These are phyloP conservation scores for Calvatia gigantea DNA, from an alignment of 768 basidiomycete species.

Conservation along the genomic window DNA sequence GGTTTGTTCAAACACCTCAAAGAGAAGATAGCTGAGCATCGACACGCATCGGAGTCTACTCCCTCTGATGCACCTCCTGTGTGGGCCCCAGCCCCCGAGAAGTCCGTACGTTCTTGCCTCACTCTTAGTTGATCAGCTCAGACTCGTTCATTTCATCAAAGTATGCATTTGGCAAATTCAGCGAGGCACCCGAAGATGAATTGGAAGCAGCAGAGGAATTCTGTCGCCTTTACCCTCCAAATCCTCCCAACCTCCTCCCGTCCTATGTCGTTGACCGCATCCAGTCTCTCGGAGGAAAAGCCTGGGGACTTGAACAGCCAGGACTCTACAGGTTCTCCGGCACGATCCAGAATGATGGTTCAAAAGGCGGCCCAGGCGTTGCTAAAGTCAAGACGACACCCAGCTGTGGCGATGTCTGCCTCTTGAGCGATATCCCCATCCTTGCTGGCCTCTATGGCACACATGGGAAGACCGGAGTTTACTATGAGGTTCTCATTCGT, in stretches of 20 bases:
- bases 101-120: conserved; percentile 26
- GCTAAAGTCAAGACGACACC: conserved; percentile 38
- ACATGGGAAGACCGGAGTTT: conserved; percentile 51
- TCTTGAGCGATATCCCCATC: conserved; percentile 60
- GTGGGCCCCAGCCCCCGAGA: conserved; percentile 61
- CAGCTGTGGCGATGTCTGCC: conserved; percentile 45
- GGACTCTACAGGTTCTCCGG: conserved; percentile 42
- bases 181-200: conserved; percentile 57
- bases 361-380: conserved; percentile 29
- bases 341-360: conserved; percentile 32
- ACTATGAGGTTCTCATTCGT: conserved; percentile 58
- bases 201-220: conserved; percentile 49
- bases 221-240: conserved; percentile 37
- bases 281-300: conserved; percentile 37
- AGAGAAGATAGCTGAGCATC: conserved; percentile 1
- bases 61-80: conserved; percentile 35
- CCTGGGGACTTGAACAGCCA: conserved; percentile 51
- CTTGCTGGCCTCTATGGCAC: conserved; percentile 58
- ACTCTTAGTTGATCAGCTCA: not conserved
- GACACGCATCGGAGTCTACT: not conserved
- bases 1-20: conserved; percentile 10
- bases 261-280: conserved; percentile 54
- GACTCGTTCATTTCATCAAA: conserved; percentile 13
- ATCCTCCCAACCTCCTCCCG: conserved; percentile 44
- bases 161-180: conserved; percentile 45